A percentile compares a stretch with the other conserved stretches of the same genome.
phyloP scores from a whole-genome alignment of 2,329 filamentous ascomycete genomes.

The Hymenoscyphus albidus region DNA sequence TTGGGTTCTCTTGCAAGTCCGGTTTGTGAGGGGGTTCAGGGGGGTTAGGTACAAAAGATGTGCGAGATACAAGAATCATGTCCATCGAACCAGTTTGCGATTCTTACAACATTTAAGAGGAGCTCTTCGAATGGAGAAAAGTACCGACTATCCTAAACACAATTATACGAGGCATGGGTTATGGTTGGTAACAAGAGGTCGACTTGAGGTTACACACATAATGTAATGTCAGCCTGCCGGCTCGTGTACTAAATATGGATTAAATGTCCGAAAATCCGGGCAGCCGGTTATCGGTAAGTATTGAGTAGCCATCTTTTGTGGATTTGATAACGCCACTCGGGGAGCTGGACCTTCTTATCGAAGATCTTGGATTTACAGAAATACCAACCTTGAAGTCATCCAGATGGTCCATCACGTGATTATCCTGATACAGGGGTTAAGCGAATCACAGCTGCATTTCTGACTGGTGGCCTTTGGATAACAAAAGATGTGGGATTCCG shows the following conservation, averaged over 20 bases:
- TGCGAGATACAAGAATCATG: not conserved
- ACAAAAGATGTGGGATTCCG: not conserved
- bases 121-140: not conserved
- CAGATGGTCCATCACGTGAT: not conserved
- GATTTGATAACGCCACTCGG: not conserved
- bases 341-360: too few relatives aligned
- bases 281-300: not conserved
- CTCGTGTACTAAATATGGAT: not conserved
- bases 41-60: not conserved
- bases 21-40: too few relatives aligned
- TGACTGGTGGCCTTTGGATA: not conserved
- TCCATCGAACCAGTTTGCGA: not conserved
- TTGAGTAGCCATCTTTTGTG: not conserved
- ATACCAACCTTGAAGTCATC: too few relatives aligned
- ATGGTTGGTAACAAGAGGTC: not conserved
- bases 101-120: not conserved
- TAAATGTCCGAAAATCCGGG: not conserved
- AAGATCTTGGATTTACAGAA: too few relatives aligned
- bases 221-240: not conserved
- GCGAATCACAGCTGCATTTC: not conserved
- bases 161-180: not conserved
- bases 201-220: not conserved
- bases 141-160: not conserved
- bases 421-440: not conserved
- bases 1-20: not conserved